Conservation (phyloP, 2,329 filamentous ascomycete species). For the Colletotrichum sojae region DNA sequence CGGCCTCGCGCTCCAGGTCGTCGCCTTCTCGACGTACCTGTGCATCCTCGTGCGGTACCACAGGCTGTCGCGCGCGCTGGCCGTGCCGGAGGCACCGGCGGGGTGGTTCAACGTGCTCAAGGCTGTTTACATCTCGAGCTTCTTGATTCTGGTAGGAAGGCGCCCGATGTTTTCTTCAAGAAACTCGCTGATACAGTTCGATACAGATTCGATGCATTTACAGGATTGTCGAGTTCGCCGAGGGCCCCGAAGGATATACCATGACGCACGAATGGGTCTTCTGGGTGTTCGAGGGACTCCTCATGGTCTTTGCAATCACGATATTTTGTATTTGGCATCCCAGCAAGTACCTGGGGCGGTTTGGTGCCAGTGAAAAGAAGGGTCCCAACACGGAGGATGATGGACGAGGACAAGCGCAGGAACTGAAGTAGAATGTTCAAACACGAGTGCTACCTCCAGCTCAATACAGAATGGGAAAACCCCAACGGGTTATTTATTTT, state of each 20-base stretch:
- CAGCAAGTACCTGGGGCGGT: slow-evolving; percentile 51
- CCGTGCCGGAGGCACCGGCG: slow-evolving; percentile 46
- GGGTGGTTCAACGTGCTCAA: slow-evolving; percentile 56
- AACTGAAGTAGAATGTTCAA: not conserved
- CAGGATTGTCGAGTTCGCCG: slow-evolving; percentile 66
- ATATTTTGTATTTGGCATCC: slow-evolving; percentile 67
- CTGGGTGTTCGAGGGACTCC: slow-evolving; percentile 65
- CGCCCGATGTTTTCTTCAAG: not conserved
- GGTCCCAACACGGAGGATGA: not conserved
- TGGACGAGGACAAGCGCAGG: not conserved
- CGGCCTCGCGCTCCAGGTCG: slow-evolving; percentile 57
- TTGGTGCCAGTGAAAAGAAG: slow-evolving; percentile 12
- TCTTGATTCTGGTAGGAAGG: slow-evolving; percentile 59
- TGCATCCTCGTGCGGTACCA: slow-evolving; percentile 57
- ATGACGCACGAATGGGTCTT: slow-evolving; percentile 67
- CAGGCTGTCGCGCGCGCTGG: slow-evolving; percentile 45
- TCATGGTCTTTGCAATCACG: slow-evolving; percentile 62
- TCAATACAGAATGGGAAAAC: too few species aligned
- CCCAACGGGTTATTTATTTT: too few species aligned
- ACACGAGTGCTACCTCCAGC: too few species aligned
- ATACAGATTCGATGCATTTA: slow-evolving; percentile 65
- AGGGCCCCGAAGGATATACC: slow-evolving; percentile 65
- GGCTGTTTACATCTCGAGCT: slow-evolving; percentile 60
- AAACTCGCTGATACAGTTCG: not conserved
- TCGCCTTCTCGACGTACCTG: slow-evolving; percentile 58